Percentiles rank a stretch among this genome's conserved stretches.
phyloP scores from a whole-genome alignment of 176 grass and related monocot genomes.

The Alloteropsis semialata region DNA sequence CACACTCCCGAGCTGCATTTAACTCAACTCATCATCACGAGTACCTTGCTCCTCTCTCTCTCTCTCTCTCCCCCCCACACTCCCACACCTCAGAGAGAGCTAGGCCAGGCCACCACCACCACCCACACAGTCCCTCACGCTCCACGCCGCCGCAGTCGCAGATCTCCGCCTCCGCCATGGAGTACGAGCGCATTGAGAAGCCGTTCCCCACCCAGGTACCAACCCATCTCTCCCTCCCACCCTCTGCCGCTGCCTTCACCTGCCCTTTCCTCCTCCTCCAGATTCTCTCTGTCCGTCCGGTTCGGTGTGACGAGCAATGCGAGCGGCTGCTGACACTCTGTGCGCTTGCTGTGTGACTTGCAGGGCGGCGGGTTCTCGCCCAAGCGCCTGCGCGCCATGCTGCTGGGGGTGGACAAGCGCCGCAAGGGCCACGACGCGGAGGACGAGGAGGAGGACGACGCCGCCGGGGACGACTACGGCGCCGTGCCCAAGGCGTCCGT shows the following conservation, averaged over 20 bases:
- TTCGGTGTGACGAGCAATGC: constrained; percentile 6
- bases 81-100: not conserved
- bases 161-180: constrained; percentile 56
- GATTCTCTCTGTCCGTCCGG: not conserved
- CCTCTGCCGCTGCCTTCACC: not conserved
- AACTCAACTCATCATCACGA: constrained; percentile 2
- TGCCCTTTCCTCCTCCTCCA: too few relatives aligned
- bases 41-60: not conserved
- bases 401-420: constrained; percentile 78
- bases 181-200: constrained; percentile 96
- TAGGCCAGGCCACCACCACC: not conserved
- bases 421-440: constrained; percentile 54
- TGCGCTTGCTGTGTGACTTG: not conserved
- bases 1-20: constrained; percentile 34
- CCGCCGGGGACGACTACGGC: constrained; percentile 43
- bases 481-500: constrained; percentile 50
- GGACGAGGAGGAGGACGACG: constrained; percentile 18
- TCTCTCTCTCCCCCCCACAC: constrained; percentile 5
- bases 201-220: constrained; percentile 61
- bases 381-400: constrained; percentile 89
- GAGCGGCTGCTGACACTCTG: not conserved
- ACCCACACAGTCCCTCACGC: not conserved
- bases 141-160: not conserved
- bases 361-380: constrained; percentile 95
- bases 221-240: too few relatives aligned